Evolutionary conservation across 1,139 yeast species (phyloP).

Genomic region (Lodderomyces margitis): DNA sequence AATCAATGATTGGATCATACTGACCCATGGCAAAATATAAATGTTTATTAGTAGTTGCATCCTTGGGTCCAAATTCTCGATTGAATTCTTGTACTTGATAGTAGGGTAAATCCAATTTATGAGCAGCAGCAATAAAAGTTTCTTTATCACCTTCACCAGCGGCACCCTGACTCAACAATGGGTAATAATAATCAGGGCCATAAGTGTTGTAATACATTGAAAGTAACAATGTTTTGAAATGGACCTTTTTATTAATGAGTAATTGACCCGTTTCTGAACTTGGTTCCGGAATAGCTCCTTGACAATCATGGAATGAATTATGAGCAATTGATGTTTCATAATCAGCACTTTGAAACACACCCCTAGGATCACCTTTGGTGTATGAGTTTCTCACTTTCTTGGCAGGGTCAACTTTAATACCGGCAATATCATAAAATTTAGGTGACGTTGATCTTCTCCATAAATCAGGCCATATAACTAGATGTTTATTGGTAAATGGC

Average conservation of each 20-base stretch:
- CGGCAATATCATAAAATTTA: conserved; percentile 29
- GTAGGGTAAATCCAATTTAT: conserved; percentile 45
- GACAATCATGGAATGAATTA: conserved; percentile 45
- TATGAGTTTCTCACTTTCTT: conserved; percentile 27
- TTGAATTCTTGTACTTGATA: conserved; percentile 51
- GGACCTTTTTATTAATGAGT: conserved; percentile 49
- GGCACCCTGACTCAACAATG: conserved; percentile 54
- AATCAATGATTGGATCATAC: conserved; percentile 37
- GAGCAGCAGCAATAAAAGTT: conserved; percentile 61
- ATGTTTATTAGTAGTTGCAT: conserved; percentile 20
- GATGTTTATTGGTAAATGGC: conserved; percentile 27
- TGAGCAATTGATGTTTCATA: conserved; percentile 9
- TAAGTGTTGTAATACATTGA: conserved; percentile 55
- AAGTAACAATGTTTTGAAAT: conserved; percentile 48
- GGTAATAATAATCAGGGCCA: conserved; percentile 55
- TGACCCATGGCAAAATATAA: conserved; percentile 39
- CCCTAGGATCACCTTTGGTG: conserved; percentile 26
- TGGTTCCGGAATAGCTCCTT: conserved; percentile 58
- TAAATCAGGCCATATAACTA: conserved; percentile 41
- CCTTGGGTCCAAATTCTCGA: conserved; percentile 36
- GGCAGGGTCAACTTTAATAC: conserved; percentile 21
- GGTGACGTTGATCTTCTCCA: conserved; percentile 44
- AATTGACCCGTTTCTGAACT: conserved; percentile 62
- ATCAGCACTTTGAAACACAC: conserved; percentile 14
- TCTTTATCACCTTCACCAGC: conserved; percentile 68